These are phyloP conservation scores for Starmerella riodocensis DNA, from an alignment of 805 yeast species.

Conservation along the genomic window DNA sequence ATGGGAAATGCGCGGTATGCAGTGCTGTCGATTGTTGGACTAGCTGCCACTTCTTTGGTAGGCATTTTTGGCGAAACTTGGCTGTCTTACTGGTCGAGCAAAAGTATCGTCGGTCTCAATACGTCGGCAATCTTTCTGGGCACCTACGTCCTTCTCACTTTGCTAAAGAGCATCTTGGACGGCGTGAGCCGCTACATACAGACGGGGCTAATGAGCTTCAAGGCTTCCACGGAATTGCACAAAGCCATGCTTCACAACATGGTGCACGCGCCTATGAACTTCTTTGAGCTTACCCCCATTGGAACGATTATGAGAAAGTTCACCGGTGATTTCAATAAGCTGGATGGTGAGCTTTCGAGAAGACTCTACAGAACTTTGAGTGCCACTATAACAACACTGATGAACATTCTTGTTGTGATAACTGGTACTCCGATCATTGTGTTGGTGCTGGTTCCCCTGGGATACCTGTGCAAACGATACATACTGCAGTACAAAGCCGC, in stretches of 20 bases:
- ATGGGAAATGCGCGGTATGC: background rate
- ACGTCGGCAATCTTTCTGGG: constrained; percentile 14
- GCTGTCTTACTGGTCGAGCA: constrained; percentile 19
- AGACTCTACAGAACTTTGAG: background rate
- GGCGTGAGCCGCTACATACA: constrained; percentile 9
- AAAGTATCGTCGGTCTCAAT: constrained; percentile 12
- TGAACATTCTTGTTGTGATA: constrained; percentile 10
- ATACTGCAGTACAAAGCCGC: constrained; percentile 49
- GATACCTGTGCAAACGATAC: constrained; percentile 44
- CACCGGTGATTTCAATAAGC: constrained; percentile 72
- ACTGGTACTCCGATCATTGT: constrained; percentile 12
- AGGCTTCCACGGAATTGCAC: constrained; percentile 31
- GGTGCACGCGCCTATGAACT: constrained; percentile 78
- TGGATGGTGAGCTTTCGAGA: constrained; percentile 51
- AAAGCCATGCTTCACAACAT: constrained; percentile 58
- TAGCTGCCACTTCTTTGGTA: constrained; percentile 3
- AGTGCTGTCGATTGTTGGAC: background rate
- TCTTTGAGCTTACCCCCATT: constrained; percentile 87
- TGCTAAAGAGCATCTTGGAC: constrained; percentile 4
- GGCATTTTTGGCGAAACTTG: constrained; percentile 14
- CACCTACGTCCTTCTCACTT: constrained; percentile 11
- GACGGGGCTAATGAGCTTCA: constrained; percentile 13
- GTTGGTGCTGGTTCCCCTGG: constrained; percentile 40
- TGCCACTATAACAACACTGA: background rate
- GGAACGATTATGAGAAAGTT: constrained; percentile 84